Base-by-base conservation (phyloP, 2,329 filamentous ascomycete genomes). In the Huntiella abstrusa region DNA sequence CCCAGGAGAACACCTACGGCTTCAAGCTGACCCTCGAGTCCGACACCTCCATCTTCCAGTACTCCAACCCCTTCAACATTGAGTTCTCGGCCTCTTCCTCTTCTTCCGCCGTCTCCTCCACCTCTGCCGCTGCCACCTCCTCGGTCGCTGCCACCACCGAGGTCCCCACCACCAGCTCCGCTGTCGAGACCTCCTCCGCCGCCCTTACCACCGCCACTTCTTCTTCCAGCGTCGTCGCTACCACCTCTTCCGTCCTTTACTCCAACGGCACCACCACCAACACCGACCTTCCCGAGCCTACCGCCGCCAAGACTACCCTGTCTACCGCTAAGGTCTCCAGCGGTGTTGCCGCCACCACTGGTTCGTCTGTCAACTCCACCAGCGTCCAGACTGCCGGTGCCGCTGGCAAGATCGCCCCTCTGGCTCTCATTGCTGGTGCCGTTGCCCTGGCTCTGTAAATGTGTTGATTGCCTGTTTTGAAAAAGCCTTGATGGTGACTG, bases 21-120 rank as follows among this genome's bases (percentile, higher is more conserved):
- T 62, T 80, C 57, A 62, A 66, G 61, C 63, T 80, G 60, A 58
- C 58, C 51, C 63, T 68, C 33, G 66, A 70, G 53, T 60, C 58
- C 52, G 56, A 74, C 61, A 46, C 62, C 16, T 52, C 43, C 8
- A 60, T 67, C 56, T 74, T 72, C 67, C 73, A 79, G 67, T 78
- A 70, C 67, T 75, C 71, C 48, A 69, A 68, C 63, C 72, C 72
- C 54, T 80, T 80, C 65, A 54, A 63, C 55, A 73, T 75, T 55
- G 55, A 57, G 47, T 61, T 56, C 41, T 56, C 51, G 40, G 54
- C 48, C 42, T 48, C 48, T 43, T 41, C 51, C 49, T 45, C 54
- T 39, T 13, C 50, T 15, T 17, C 46, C 11, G n/a, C 41, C 52
- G 53, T 52, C 47, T 49, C 57, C 51, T 51, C 52, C 44, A 51